Base-by-base conservation (phyloP, 2,329 filamentous ascomycete species). In the Fusarium sp. region DNA sequence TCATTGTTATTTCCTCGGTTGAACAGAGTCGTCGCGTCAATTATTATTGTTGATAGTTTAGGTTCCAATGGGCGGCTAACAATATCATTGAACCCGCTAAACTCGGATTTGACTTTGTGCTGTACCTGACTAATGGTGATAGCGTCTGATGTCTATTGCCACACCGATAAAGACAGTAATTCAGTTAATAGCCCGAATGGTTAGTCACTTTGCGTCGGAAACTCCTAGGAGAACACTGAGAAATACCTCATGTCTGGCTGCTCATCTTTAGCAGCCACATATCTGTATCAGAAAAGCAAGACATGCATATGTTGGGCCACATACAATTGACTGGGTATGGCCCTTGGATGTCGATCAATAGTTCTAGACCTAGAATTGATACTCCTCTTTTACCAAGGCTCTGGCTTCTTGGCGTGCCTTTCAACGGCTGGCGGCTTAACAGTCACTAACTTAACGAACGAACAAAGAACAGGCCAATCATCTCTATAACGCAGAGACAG, bases 311-410 rank as follows among this genome's bases (percentile, higher is more conserved):
- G 23, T 61, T 59, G 45, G 46, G 15, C 46, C 60, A 34, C 47
- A 65, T 36, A 18, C 28, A 65, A 56, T 65, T 36, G 49, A 42
- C 31, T 37, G 12, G 49, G 49, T 18, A 15, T 44, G 44, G 36
- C 42, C 37, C 41, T 52, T 52, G 50, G 54, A 38, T n/a, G 67
- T 36, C 59, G 67, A 70, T 71, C 67, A 51, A 69, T 58, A 40
- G 64, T 70, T 70, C 67, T 70, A 71, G 67, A 69, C 66, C 50
- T 58, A 12, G 10, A 40, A 38, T 37, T 59, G 23, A 28, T n/a
- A 26, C 61, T 45, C 41, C 34, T 54, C 52, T 50, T 50, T 37
- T 20, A 33, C 53, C 49, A 51, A 54, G 57, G 26, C 15, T 45
- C 33, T 52, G 47, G 37, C 41, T 46, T 45, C 42, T 69, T 65